Evolutionary conservation across 805 yeast species (phyloP).

Genomic region (Monosporozyma siamensis): DNA sequence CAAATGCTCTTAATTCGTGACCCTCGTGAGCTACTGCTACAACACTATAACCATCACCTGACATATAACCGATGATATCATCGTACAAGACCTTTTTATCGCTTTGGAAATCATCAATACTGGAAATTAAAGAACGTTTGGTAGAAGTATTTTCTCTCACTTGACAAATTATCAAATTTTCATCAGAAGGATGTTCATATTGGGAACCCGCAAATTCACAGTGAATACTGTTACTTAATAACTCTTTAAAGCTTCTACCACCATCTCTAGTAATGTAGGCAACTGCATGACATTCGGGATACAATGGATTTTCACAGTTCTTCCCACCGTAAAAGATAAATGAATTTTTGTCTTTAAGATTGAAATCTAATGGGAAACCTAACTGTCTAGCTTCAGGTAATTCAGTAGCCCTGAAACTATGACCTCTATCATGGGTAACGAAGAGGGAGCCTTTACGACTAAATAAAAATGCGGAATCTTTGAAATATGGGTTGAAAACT

Average conservation of each 20-base stretch:
- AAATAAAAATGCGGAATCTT: conserved; percentile 29
- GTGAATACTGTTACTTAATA: conserved; percentile 42
- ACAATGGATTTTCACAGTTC: conserved; percentile 41
- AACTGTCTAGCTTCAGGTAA: conserved; percentile 43
- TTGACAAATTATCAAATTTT: conserved; percentile 58
- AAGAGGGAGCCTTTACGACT: conserved; percentile 44
- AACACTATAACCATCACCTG: conserved; percentile 59
- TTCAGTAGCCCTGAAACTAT: conserved; percentile 37
- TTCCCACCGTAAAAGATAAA: conserved; percentile 64
- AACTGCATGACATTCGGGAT: conserved; percentile 44
- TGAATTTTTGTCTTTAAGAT: conserved; percentile 43
- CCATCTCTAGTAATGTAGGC: conserved; percentile 59
- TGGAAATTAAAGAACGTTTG: conserved; percentile 33
- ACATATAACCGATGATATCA: conserved; percentile 62
- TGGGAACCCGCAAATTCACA: conserved; percentile 63
- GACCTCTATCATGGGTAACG: conserved; percentile 61
- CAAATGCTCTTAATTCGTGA: conserved; percentile 52
- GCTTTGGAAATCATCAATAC: conserved; percentile 43
- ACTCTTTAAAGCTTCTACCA: conserved; percentile 51
- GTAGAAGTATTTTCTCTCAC: conserved; percentile 32
- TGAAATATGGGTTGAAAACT: conserved; percentile 45
- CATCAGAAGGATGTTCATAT: conserved; percentile 37
- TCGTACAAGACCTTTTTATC: conserved; percentile 39
- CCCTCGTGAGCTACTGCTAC: conserved; percentile 54
- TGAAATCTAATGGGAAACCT: conserved; percentile 47